Evolutionary conservation across 2,329 filamentous ascomycete species (phyloP).

Genomic region (Cladophialophora psammophila): DNA sequence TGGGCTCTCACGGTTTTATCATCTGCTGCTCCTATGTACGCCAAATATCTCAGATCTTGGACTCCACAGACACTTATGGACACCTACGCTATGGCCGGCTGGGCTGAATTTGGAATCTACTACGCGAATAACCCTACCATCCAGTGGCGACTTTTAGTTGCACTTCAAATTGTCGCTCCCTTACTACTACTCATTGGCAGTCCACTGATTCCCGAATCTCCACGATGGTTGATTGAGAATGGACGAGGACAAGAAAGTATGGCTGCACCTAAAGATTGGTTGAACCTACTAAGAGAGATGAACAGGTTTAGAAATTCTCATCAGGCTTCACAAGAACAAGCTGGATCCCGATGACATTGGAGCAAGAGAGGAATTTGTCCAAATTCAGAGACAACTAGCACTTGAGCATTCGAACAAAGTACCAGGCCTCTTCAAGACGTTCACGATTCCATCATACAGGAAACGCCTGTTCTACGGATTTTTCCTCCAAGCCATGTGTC

Average conservation of each 20-base stretch:
- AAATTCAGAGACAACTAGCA: not conserved
- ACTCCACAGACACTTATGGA: not conserved
- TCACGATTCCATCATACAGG: conserved; percentile 4
- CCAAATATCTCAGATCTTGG: not conserved
- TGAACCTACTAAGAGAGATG: not conserved
- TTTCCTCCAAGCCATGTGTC: conserved; percentile 12
- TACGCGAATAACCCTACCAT: conserved; percentile 17
- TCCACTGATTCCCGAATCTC: not conserved
- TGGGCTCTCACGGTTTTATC: conserved; percentile 7
- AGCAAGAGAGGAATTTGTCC: not conserved
- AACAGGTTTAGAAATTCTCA: not conserved
- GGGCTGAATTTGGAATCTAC: conserved; percentile 17
- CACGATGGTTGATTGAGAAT: not conserved
- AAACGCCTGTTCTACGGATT: conserved; percentile 20
- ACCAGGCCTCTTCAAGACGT: not conserved
- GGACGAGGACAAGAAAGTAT: not conserved
- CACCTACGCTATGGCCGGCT: not conserved
- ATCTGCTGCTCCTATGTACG: not conserved
- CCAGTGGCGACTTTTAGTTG: conserved; percentile 19
- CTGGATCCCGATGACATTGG: not conserved
- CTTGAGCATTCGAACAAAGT: not conserved
- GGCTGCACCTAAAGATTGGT: not conserved
- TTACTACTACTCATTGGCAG: not conserved
- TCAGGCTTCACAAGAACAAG: not conserved
- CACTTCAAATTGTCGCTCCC: not conserved